Base-by-base conservation (phyloP, 495 filamentous ascomycete genomes). In the Tuber melanosporum region DNA sequence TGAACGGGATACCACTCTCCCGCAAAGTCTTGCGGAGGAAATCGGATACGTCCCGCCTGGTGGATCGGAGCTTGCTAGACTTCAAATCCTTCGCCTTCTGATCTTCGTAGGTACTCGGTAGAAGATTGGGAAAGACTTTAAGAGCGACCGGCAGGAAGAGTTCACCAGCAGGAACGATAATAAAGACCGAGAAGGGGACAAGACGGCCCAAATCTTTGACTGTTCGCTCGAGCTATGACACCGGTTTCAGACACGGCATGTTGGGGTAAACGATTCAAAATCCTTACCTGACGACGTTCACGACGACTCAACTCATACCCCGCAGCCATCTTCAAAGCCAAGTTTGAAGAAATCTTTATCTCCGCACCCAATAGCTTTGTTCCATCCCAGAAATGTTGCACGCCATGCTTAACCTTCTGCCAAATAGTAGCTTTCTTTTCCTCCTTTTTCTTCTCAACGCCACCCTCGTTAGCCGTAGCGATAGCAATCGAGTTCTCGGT, bases 91-190 rank as follows among this genome's bases (percentile, higher is more conserved):
- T 95, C 17, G 92, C 90, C 77, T 91, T 92, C 83, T 97, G 92
- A 43, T 89, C 95, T 82, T 99, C 95, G 85, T 97, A 99, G 20
- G 95, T 99, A 87, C 93, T 97, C 45, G 95, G 95, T 52, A 99
- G 90, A 79, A 99, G 84, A 83, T 98, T 98, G 81, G 95, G 95
- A 89, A 99, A 99, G 42, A 99, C 85, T 85, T 91, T 95, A 41
- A 99, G 87, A 22, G 94, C 96, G 72, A 99, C 86, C 39, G 95
- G 95, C 17, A 99, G 90, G n/a, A 99, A 89, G 41, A 97, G 87
- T 84, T 99, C 95, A 74, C 94, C 95, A 80, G 98, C 97, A 1
- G 95, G 96, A 52, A 99, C 93, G 77, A 99, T 94, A 83, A 98
- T 87, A 85, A 99, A 98, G 80, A 97, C 92, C 10, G 94, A 97